Evolutionary conservation across 225 moss, liverwort and hornwort genomes (phyloP), one percentile per base, ranked within the genome.

Genomic region (Takakia lepidozioides): DNA sequence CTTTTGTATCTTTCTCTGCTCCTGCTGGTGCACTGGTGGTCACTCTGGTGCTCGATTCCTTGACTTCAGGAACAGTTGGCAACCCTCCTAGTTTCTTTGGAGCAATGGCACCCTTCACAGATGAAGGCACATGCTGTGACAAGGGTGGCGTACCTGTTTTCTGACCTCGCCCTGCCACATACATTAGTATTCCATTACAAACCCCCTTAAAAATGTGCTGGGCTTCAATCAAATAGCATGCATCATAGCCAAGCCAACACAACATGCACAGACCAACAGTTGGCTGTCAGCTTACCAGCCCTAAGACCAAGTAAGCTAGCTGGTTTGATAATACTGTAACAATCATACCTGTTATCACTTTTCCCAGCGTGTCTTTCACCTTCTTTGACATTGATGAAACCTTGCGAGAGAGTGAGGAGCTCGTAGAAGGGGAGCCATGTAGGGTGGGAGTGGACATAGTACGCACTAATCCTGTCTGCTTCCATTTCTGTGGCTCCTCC

Each of bases 311-410:
- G n/a, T n/a, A n/a, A n/a, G n/a, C n/a, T n/a, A n/a, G n/a, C n/a
- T n/a, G n/a, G n/a, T n/a, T n/a, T n/a, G n/a, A n/a, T n/a, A n/a
- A n/a, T n/a, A n/a, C n/a, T n/a, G n/a, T n/a, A n/a, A n/a, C n/a
- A n/a, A n/a, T 46, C 10, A 14, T 75, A 93, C 93, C 93, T 82
- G 93, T 55, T 57, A 93, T 66, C 11, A 89, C 93, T 60, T 68
- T 93, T 49, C 84, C 93, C 1, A 93, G 59, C 9, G 93, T 86
- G 59, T 86, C 83, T 42, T 84, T 89, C 51, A 93, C 76, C 58
- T 73, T 89, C 54, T 75, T 89, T 18, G 93, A 93, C 69, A 93
- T 81, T 13, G 65, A 84, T n/a, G 88, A 84, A 46, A 93, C 82
- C 64, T 71, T 89, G 61, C 79, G 85, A 18, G 93, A 93, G 37